These are phyloP conservation scores for Beauveria asiatica DNA, from an alignment of 2,329 filamentous ascomycete genomes.

Conservation along the genomic window DNA sequence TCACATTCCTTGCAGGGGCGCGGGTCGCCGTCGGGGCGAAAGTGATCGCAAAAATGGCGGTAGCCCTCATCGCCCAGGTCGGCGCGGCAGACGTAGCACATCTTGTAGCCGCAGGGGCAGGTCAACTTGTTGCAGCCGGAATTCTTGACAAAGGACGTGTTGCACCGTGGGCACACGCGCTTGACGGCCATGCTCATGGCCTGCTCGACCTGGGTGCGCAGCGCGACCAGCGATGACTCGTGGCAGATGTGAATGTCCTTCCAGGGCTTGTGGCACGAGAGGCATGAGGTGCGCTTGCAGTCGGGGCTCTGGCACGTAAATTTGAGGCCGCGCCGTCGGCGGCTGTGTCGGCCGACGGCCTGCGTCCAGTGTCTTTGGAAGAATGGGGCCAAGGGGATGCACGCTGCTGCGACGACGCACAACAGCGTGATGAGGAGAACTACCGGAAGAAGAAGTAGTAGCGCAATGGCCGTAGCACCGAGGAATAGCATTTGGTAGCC, in stretches of 20 bases:
- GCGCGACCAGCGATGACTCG: conserved; percentile 69
- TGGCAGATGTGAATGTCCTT: conserved; percentile 83
- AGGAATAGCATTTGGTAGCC: conserved; percentile 42
- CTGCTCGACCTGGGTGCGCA: conserved; percentile 84
- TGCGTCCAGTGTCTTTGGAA: conserved; percentile 41
- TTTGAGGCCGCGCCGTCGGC: conserved; percentile 62
- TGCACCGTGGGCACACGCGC: conserved; percentile 85
- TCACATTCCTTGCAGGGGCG: conserved; percentile 70
- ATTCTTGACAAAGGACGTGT: conserved; percentile 85
- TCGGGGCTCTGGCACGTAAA: conserved; percentile 66
- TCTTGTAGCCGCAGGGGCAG: conserved; percentile 90
- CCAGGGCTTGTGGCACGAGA: conserved; percentile 77
- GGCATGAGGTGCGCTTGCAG: conserved; percentile 67
- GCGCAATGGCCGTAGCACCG: conserved; percentile 40
- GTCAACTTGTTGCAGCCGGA: conserved; percentile 95
- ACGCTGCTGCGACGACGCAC: conserved; percentile 35
- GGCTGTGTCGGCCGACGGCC: conserved; percentile 58
- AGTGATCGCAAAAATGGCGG: conserved; percentile 92
- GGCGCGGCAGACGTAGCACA: conserved; percentile 94
- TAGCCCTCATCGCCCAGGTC: conserved; percentile 71
- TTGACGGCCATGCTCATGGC: conserved; percentile 93
- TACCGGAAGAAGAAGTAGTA: conserved; percentile 48
- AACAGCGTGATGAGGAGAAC: conserved; percentile 38
- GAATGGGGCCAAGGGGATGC: conserved; percentile 32
- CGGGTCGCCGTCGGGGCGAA: conserved; percentile 68